phyloP scores from a whole-genome alignment of 2,329 filamentous ascomycete species.

The Cercospora janseana region DNA sequence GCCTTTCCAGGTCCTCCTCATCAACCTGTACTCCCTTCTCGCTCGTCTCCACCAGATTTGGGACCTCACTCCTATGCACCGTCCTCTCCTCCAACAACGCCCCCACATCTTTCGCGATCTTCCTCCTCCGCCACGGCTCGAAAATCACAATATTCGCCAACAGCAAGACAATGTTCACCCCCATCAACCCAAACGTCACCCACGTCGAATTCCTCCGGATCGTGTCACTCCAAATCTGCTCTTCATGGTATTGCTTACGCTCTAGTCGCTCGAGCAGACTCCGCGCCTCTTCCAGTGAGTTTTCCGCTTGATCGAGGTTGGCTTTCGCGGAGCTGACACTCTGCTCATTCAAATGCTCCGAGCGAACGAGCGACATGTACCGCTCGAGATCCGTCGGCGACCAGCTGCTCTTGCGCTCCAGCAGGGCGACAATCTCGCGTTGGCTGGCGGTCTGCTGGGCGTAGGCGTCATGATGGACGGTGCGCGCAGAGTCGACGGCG shows the following conservation, averaged over 20 bases:
- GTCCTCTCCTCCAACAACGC: slow-evolving; percentile 69
- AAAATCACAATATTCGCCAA: slow-evolving; percentile 70
- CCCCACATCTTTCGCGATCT: slow-evolving; percentile 75
- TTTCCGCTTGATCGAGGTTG: slow-evolving; percentile 71
- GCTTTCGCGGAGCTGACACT: slow-evolving; percentile 71
- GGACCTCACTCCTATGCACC: slow-evolving; percentile 31
- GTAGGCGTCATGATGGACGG: slow-evolving; percentile 78
- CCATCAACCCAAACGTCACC: slow-evolving; percentile 98
- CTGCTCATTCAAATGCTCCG: slow-evolving; percentile 90
- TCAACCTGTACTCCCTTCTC: slow-evolving; percentile 29
- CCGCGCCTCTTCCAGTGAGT: slow-evolving; percentile 72
- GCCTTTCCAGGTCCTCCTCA: slow-evolving; percentile 20
- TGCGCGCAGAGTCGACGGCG: slow-evolving; percentile 68
- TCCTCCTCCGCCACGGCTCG: slow-evolving; percentile 79
- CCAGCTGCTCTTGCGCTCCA: slow-evolving; percentile 94
- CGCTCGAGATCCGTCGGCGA: slow-evolving; percentile 81
- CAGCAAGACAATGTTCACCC: slow-evolving; percentile 87
- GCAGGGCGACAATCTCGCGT: slow-evolving; percentile 88
- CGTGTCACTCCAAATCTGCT: slow-evolving; percentile 98
- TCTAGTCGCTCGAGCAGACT: slow-evolving; percentile 77
- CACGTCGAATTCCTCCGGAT: slow-evolving; percentile 95
- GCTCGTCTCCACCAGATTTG: slow-evolving; percentile 2
- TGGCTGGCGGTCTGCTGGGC: slow-evolving; percentile 81
- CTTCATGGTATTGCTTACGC: slow-evolving; percentile 90
- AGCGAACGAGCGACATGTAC: slow-evolving; percentile 88